Evolutionary conservation across 2,329 filamentous ascomycete genomes (phyloP).

Genomic region (Pseudogymnoascus sp.): DNA sequence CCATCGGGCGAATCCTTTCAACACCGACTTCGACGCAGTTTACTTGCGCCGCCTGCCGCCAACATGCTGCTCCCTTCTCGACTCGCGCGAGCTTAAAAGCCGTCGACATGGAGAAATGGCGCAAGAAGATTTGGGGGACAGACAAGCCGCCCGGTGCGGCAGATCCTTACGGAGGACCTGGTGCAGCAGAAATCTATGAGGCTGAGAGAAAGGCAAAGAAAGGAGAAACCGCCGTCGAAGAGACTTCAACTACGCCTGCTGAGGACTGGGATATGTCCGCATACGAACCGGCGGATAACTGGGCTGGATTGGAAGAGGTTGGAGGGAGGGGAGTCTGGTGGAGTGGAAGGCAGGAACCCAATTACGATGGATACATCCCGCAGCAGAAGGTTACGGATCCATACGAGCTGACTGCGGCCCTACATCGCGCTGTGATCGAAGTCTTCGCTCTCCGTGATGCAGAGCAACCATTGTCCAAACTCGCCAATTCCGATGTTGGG

Average conservation of each 20-base stretch:
- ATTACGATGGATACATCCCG: constrained; percentile 34
- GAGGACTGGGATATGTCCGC: constrained; percentile 11
- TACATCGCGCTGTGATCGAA: constrained; percentile 51
- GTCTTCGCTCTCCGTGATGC: constrained; percentile 40
- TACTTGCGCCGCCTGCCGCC: constrained; percentile 23
- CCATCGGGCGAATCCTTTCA: not conserved
- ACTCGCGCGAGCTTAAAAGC: constrained; percentile 20
- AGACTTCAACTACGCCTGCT: not conserved
- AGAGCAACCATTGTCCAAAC: constrained; percentile 27
- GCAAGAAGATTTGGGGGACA: constrained; percentile 41
- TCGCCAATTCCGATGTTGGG: constrained; percentile 16
- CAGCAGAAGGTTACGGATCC: constrained; percentile 29
- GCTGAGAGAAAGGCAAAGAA: constrained; percentile 21
- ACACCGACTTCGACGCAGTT: not conserved
- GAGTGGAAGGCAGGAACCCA: constrained; percentile 25
- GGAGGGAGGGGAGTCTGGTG: constrained; percentile 40
- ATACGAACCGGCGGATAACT: constrained; percentile 41
- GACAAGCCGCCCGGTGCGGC: constrained; percentile 40
- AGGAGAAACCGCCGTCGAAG: not conserved
- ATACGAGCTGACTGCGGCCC: constrained; percentile 33
- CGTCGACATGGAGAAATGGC: constrained; percentile 36
- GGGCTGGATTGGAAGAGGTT: constrained; percentile 46
- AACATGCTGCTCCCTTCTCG: constrained; percentile 24
- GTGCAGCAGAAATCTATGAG: constrained; percentile 20
- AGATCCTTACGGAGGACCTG: constrained; percentile 39